phyloP scores from a whole-genome alignment of 345 rosid genomes.

The Rhodamnia rubescens region DNA sequence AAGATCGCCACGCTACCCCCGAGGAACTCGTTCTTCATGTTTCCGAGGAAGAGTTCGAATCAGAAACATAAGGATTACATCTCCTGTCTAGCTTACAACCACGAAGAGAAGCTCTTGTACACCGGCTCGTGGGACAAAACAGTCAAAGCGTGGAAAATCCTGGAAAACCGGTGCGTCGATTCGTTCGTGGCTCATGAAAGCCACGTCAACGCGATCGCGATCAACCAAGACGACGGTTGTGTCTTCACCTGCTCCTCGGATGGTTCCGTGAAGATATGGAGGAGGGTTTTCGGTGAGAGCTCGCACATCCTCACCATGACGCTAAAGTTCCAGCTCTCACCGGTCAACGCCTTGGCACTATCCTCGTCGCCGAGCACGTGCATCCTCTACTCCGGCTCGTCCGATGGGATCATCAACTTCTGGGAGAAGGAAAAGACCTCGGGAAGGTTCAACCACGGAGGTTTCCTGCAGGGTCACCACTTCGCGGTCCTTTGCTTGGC shows the following conservation, averaged over 20 bases:
- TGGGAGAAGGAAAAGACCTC: conserved; percentile 60
- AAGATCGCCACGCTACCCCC: conserved; percentile 3
- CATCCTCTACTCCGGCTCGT: conserved; percentile 70
- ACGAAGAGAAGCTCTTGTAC: conserved; percentile 37
- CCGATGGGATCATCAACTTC: conserved; percentile 75
- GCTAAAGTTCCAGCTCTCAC: conserved; percentile 2
- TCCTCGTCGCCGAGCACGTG: conserved; percentile 23
- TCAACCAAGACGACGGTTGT: conserved; percentile 2
- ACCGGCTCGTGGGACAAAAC: conserved; percentile 89
- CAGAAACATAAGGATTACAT: conserved; percentile 24
- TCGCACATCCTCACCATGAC: conserved; percentile 6
- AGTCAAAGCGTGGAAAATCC: conserved; percentile 66
- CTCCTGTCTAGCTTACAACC: conserved; percentile 9
- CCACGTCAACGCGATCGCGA: conserved; percentile 1
- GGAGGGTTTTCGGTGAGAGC: conserved; percentile 3
- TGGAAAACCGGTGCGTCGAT: conserved; percentile 4
- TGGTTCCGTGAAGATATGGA: conserved; percentile 10
- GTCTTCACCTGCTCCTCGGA: conserved; percentile 6
- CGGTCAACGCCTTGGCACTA: conserved; percentile 4
- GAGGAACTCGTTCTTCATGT: not conserved
- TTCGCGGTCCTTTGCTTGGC: conserved; percentile 75
- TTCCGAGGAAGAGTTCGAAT: conserved; percentile 19
- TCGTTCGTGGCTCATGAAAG: conserved; percentile 38
- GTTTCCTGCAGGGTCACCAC: conserved; percentile 69
- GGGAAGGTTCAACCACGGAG: conserved; percentile 51